Conservation (phyloP, 192 early-diverging fungal genomes). For the Cetraspora pellucida region DNA sequence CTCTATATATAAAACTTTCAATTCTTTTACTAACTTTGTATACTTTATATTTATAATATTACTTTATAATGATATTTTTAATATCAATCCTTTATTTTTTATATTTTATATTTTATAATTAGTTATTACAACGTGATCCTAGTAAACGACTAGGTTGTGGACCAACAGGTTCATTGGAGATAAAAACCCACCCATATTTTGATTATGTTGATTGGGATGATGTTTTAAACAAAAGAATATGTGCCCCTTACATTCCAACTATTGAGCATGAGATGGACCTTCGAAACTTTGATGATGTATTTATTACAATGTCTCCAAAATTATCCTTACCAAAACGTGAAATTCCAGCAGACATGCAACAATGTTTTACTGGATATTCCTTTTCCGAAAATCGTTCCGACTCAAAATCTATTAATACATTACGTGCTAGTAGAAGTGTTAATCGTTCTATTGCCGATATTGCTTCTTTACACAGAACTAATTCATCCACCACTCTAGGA, state of each 20-base stretch:
- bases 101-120: neutral
- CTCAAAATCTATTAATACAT: neutral
- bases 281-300: conserved; percentile 59
- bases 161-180: conserved; percentile 56
- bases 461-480: neutral
- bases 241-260: conserved; percentile 70
- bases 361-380: conserved; percentile 45
- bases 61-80: no score
- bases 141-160: conserved; percentile 65
- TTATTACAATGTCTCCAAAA: conserved; percentile 54
- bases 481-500: neutral
- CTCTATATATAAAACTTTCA: no score
- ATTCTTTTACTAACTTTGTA: neutral
- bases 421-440: neutral
- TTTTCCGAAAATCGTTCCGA: conserved; percentile 34
- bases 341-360: conserved; percentile 41
- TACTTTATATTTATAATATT: neutral
- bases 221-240: conserved; percentile 57
- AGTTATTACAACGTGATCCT: conserved; percentile 62
- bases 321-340: conserved; percentile 41
- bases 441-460: conserved; percentile 2
- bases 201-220: conserved; percentile 71
- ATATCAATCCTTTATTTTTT: no score
- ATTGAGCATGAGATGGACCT: conserved; percentile 57
- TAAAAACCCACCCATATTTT: conserved; percentile 80